Evolutionary conservation across 2,329 filamentous ascomycete species (phyloP).

Genomic region (Phyllachora maydis): DNA sequence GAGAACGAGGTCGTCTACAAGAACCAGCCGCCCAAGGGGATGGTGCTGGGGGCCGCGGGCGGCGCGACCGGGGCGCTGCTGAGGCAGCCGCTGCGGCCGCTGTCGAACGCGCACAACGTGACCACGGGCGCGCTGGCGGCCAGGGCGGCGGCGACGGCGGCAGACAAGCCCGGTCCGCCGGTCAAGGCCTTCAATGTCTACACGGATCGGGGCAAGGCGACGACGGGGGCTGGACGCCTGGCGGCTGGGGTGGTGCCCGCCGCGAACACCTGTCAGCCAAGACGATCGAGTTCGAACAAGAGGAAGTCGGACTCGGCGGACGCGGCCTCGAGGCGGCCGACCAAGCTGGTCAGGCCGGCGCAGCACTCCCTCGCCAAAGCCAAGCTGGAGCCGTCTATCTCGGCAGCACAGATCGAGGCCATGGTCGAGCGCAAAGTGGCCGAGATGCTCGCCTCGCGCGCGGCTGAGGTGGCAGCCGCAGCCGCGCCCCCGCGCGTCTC

Average conservation of each 20-base stretch:
- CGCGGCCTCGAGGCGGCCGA: slow-evolving; percentile 13
- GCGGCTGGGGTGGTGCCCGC: too few species aligned
- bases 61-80: slow-evolving; percentile 19
- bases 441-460: slow-evolving; percentile 67
- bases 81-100: slow-evolving; percentile 60
- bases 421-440: slow-evolving; percentile 84
- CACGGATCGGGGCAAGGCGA: slow-evolving; percentile 43
- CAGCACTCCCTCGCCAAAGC: slow-evolving; percentile 6
- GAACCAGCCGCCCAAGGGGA: slow-evolving; percentile 36
- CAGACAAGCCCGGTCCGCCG: slow-evolving; percentile 40
- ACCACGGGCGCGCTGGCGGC: slow-evolving; percentile 35
- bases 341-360: slow-evolving; percentile 19
- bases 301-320: slow-evolving; percentile 14
- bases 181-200: slow-evolving; percentile 76
- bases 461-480: slow-evolving; percentile 25
- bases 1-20: slow-evolving; percentile 90
- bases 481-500: slow-evolving; percentile 9
- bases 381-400: slow-evolving; percentile 25
- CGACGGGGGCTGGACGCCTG: slow-evolving; percentile 4
- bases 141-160: slow-evolving; percentile 23
- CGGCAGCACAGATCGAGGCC: slow-evolving; percentile 63
- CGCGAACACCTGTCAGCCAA: slow-evolving; percentile 13
- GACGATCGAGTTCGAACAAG: slow-evolving; percentile 16
- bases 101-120: slow-evolving; percentile 57
- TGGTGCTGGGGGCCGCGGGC: slow-evolving; percentile 11